Conservation (phyloP, 78 protist species). For the Isochrysis galbana region DNA sequence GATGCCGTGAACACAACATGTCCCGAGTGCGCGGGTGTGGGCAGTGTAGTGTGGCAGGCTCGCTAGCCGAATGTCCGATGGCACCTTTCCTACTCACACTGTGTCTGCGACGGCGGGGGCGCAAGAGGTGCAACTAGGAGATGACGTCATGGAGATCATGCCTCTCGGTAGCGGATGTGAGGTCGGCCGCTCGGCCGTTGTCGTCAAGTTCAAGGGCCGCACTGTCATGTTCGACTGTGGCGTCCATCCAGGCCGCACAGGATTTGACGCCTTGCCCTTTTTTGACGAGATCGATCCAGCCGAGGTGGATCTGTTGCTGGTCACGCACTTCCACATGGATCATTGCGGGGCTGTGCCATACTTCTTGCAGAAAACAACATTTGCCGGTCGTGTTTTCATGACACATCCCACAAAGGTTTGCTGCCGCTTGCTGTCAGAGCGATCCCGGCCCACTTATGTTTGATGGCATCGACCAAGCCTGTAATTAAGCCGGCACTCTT, state of each 20-base stretch:
- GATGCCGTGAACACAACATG: too few species aligned
- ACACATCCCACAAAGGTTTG: constrained; percentile 94
- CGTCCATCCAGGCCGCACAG: constrained; percentile 89
- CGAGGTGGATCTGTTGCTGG: constrained; percentile 77
- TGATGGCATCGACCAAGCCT: too few species aligned
- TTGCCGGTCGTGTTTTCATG: constrained; percentile 92
- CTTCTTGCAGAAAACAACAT: constrained; percentile 75
- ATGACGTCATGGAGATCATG: background rate
- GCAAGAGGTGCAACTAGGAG: background rate
- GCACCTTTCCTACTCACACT: too few species aligned
- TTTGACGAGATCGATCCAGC: constrained; percentile 73
- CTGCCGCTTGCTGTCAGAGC: constrained; percentile 49
- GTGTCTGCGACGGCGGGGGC: background rate
- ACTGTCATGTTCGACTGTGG: constrained; percentile 82
- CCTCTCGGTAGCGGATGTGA: constrained; percentile 89
- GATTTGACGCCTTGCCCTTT: constrained; percentile 81
- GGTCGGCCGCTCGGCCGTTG: constrained; percentile 91
- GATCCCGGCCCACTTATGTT: too few species aligned
- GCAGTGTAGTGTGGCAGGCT: too few species aligned
- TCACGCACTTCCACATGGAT: constrained; percentile 94
- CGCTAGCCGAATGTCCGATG: too few species aligned
- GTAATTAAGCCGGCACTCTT: too few species aligned
- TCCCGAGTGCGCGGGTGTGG: too few species aligned
- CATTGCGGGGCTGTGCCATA: constrained; percentile 92
- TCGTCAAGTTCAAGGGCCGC: constrained; percentile 81